Evolutionary conservation across 495 filamentous ascomycete genomes (phyloP), one percentile per base, ranked within the genome.

Genomic region (Parachaetomium inaequale): DNA sequence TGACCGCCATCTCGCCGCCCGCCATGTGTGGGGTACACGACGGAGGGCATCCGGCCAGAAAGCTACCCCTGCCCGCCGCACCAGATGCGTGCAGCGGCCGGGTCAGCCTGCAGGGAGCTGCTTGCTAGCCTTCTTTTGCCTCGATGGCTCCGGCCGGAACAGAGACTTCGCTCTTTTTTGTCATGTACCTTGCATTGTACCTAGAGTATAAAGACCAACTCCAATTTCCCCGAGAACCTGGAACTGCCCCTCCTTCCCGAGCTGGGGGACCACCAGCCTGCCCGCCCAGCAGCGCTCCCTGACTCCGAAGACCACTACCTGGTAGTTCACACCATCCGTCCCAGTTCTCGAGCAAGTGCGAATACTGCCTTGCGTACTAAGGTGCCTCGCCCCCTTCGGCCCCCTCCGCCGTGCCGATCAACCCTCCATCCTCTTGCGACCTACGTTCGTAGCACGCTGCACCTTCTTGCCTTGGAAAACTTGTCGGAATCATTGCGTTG

Each of bases 131-230:
- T 62, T 40, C 55, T 54, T 55, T 58, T 54, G 66, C 55, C 66
- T 70, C 66, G 55, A 70, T 61, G 68, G 65, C 61, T n/a, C 63
- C 50, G 61, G 65, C 65, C 63, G 67, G 55, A 57, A 50, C 63
- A 70, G 65, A 66, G 54, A 52, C 54, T 62, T 49, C 45, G 4
- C 23, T 54, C 61, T 31, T 70, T 69, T 68, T 64, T 63, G 66
- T 59, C 59, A 61, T 62, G 54, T 57, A 55, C 62, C 36, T 40
- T 25, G 17, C 59, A 43, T 58, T 70, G 61, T 69, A 63, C 69
- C 63, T 69, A 73, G 58, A 55, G 72, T 77, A 77, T 78, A 78
- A 76, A 78, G 73, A 66, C 69, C 75, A 78, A 74, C 69, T 74
- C 69, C 68, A 68, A 68, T 70, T 70, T 71, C 68, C 67, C 36